Evolutionary conservation across 23 red algal genomes (phyloP).

Genomic region (Gracilaria gracilis): DNA sequence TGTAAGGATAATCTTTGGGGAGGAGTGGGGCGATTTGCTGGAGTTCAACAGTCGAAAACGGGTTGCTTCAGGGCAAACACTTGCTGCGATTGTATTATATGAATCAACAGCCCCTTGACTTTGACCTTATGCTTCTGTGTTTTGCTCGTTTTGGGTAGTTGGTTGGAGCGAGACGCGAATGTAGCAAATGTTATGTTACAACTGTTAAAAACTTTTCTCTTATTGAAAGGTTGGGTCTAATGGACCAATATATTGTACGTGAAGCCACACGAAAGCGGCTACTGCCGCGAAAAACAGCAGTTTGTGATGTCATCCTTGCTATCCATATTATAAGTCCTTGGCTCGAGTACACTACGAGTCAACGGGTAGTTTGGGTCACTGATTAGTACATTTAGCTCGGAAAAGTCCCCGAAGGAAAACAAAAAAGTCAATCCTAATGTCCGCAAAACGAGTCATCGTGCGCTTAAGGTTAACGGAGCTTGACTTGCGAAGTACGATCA

Average conservation of each 20-base stretch:
- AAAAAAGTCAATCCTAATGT: conserved; percentile 2
- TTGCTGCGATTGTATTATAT: neutral
- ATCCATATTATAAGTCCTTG: neutral
- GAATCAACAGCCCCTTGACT: neutral
- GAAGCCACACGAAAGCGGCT: neutral
- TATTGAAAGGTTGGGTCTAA: neutral
- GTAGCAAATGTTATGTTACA: neutral
- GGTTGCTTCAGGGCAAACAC: neutral
- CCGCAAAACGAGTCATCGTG: neutral
- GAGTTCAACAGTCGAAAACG: neutral
- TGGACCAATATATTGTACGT: neutral
- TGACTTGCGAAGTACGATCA: neutral
- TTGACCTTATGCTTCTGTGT: neutral
- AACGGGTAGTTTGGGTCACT: neutral
- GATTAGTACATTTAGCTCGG: neutral
- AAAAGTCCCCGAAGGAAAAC: conserved; percentile 7
- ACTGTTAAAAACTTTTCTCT: neutral
- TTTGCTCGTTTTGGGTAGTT: neutral
- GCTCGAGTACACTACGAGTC: neutral
- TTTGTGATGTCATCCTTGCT: neutral
- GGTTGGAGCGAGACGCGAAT: neutral
- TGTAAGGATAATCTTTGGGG: neutral
- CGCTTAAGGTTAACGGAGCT: neutral
- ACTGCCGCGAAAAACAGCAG: neutral
- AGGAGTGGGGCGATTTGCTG: neutral